phyloP scores from a whole-genome alignment of 805 yeast genomes.

The Saturnispora galanensis region DNA sequence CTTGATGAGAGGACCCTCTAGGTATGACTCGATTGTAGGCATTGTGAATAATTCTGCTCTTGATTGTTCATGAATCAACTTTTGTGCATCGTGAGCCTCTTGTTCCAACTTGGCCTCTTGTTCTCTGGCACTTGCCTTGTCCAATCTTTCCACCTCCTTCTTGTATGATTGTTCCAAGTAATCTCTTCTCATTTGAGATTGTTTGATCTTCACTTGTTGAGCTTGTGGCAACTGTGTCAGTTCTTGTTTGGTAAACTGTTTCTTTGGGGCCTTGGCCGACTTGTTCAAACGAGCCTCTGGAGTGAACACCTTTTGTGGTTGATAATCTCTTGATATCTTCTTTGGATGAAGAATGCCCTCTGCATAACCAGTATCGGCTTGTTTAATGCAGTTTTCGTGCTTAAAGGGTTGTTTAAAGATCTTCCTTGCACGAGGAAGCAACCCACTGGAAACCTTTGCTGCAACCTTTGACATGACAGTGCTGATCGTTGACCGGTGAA shows the following conservation, averaged over 20 bases:
- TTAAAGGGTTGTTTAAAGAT: slow-evolving; percentile 61
- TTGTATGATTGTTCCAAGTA: slow-evolving; percentile 54
- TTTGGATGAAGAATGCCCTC: slow-evolving; percentile 59
- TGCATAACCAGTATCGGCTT: slow-evolving; percentile 57
- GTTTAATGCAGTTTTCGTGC: slow-evolving; percentile 40
- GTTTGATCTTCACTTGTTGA: slow-evolving; percentile 38
- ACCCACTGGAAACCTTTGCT: slow-evolving; percentile 55
- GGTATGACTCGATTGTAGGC: slow-evolving; percentile 65
- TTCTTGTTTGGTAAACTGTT: slow-evolving; percentile 24
- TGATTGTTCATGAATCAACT: slow-evolving; percentile 29
- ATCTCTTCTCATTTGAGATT: slow-evolving; percentile 60
- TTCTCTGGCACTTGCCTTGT: slow-evolving; percentile 20
- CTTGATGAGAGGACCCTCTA: slow-evolving; percentile 63
- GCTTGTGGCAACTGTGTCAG: slow-evolving; percentile 26
- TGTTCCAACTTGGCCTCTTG: slow-evolving; percentile 18
- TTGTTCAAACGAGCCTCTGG: slow-evolving; percentile 49
- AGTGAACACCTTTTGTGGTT: slow-evolving; percentile 42
- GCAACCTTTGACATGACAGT: slow-evolving; percentile 45
- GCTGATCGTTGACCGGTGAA: too few relatives aligned
- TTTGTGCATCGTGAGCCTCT: slow-evolving; percentile 22
- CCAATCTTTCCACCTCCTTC: slow-evolving; percentile 30
- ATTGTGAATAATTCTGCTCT: slow-evolving; percentile 57
- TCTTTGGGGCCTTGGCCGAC: slow-evolving; percentile 40
- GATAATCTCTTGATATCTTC: slow-evolving; percentile 49
- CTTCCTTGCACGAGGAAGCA: slow-evolving; percentile 68